Conservation (phyloP, 164 flowering plant genomes). For the Dillenia turbinata region DNA sequence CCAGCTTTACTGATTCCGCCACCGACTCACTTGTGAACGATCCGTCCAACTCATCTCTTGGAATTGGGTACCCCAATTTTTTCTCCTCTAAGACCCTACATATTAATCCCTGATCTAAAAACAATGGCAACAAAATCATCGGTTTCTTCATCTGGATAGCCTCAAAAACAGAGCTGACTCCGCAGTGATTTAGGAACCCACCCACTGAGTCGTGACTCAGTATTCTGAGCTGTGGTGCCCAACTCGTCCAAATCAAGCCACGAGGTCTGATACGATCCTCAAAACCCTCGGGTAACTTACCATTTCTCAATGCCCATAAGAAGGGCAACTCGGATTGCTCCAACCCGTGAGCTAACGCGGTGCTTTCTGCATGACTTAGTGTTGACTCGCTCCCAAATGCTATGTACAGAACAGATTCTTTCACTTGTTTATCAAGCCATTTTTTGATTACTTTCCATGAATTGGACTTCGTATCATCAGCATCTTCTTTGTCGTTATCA, state of each 20-base stretch:
- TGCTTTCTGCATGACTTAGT: neutral
- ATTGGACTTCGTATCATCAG: neutral
- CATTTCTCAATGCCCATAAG: neutral
- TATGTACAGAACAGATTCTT: neutral
- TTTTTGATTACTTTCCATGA: constrained; percentile 1
- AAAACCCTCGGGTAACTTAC: neutral
- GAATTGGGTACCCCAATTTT: constrained; percentile 4
- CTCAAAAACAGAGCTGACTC: neutral
- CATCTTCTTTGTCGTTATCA: neutral
- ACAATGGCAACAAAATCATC: neutral
- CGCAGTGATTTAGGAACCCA: constrained; percentile 1
- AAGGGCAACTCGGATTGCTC: neutral
- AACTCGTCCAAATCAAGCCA: constrained; percentile 4
- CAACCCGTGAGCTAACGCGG: neutral
- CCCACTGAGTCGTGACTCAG: too few relatives aligned
- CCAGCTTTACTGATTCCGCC: constrained; percentile 31
- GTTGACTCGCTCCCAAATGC: neutral
- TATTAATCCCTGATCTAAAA: constrained; percentile 9
- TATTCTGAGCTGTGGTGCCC: constrained; percentile 10
- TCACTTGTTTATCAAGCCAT: constrained; percentile 10
- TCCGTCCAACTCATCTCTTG: constrained; percentile 14
- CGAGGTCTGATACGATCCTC: constrained; percentile 3
- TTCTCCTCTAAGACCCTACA: constrained; percentile 11
- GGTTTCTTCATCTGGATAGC: neutral
- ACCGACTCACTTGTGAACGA: constrained; percentile 40